phyloP scores from a whole-genome alignment of 2,329 filamentous ascomycete genomes.

The Neopestalotiopsis sp. region DNA sequence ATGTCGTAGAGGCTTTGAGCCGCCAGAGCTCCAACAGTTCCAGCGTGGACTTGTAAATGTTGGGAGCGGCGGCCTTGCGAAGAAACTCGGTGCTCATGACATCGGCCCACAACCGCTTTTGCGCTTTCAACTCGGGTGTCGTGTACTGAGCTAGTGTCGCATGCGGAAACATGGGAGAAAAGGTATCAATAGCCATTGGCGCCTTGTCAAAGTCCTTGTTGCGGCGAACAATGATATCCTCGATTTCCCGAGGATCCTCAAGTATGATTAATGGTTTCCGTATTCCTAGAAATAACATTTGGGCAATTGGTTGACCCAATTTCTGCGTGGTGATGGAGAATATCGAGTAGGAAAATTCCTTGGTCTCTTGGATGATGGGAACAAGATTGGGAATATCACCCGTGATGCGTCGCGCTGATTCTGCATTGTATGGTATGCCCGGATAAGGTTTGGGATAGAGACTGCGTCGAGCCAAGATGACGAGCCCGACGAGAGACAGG shows the following conservation, averaged over 20 bases:
- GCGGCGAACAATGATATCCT: slow-evolving; percentile 28
- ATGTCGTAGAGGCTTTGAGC: slow-evolving; percentile 4
- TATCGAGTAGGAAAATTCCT: background rate
- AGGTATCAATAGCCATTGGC: slow-evolving; percentile 24
- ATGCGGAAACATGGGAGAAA: slow-evolving; percentile 30
- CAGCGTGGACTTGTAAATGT: slow-evolving; percentile 20
- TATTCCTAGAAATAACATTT: slow-evolving; percentile 23
- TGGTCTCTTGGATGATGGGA: background rate
- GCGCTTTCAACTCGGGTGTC: slow-evolving; percentile 18
- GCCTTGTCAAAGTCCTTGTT: slow-evolving; percentile 36
- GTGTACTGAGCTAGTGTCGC: slow-evolving; percentile 18
- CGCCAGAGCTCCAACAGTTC: slow-evolving; percentile 23
- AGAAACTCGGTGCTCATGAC: slow-evolving; percentile 26
- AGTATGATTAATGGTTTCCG: slow-evolving; percentile 27
- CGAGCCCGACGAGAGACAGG: background rate
- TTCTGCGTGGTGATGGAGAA: slow-evolving; percentile 1
- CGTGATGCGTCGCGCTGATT: background rate
- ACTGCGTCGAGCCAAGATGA: background rate
- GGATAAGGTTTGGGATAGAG: background rate
- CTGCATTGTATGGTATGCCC: background rate
- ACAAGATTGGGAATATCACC: background rate
- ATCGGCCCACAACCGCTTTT: slow-evolving; percentile 22
- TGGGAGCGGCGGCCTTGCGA: slow-evolving; percentile 17
- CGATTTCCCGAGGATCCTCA: slow-evolving; percentile 26
- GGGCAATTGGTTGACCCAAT: slow-evolving; percentile 20